These are phyloP conservation scores for Pythium insidiosum DNA, from an alignment of 352 stramenopile genomes.

Conservation along the genomic window DNA sequence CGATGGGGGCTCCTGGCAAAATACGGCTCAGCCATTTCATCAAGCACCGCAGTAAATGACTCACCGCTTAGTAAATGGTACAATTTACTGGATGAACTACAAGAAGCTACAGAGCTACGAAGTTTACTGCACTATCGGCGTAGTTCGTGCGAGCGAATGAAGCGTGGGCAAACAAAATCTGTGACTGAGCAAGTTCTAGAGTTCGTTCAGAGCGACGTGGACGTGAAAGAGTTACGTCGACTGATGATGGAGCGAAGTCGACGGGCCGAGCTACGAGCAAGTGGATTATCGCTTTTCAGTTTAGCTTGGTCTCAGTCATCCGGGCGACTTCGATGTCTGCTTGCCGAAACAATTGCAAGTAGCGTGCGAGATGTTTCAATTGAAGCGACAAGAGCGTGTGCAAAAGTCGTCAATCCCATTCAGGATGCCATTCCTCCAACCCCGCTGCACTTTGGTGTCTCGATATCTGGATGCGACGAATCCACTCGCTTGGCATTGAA, in stretches of 20 bases:
- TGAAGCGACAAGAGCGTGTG: too few species aligned
- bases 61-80: slow-evolving; percentile 75
- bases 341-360: too few species aligned
- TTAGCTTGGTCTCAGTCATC: too few species aligned
- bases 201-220: slow-evolving; percentile 79
- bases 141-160: slow-evolving; percentile 58
- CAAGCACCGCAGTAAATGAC: slow-evolving; percentile 15
- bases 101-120: slow-evolving; percentile 63
- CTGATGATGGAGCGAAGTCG: slow-evolving; percentile 38
- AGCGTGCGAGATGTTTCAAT: too few species aligned
- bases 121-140: slow-evolving; percentile 69
- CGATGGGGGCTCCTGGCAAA: slow-evolving; percentile 67
- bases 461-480: slow-evolving; percentile 47
- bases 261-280: slow-evolving; percentile 29
- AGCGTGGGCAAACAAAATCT: slow-evolving; percentile 40
- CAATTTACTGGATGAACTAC: slow-evolving; percentile 65
- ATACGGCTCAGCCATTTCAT: slow-evolving; percentile 54
- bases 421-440: too few species aligned
- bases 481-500: slow-evolving; percentile 31
- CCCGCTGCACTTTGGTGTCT: slow-evolving; percentile 42
- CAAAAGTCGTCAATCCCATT: too few species aligned
- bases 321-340: too few species aligned
- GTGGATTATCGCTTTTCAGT: slow-evolving; percentile 30
- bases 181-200: slow-evolving; percentile 79
- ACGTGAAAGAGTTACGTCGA: slow-evolving; percentile 39